Percentiles rank a stretch among this genome's conserved stretches.
Conservation (phyloP, 257 asterid species). For the Solanum ossicruentum region DNA sequence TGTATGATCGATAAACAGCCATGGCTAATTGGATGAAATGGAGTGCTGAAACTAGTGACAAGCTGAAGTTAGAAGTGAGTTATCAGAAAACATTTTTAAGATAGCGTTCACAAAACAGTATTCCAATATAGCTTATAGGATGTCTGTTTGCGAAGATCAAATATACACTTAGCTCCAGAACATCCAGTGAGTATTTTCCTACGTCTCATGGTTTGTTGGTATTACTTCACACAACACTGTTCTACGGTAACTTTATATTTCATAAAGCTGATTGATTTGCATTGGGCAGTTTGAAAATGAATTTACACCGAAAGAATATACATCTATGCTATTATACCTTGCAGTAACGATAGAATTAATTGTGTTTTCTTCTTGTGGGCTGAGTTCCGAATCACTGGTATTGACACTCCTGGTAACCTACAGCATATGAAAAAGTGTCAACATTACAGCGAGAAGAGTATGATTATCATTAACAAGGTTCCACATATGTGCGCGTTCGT, state of each 20-base stretch:
- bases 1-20: neutral
- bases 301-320: neutral
- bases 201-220: neutral
- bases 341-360: constrained; percentile 61
- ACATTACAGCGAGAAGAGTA: neutral
- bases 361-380: constrained; percentile 63
- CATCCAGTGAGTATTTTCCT: neutral
- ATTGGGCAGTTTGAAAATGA: neutral
- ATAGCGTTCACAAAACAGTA: neutral
- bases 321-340: constrained; percentile 23
- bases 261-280: neutral
- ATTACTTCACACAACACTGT: neutral
- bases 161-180: neutral
- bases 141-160: neutral
- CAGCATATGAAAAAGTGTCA: constrained; percentile 10
- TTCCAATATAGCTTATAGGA: neutral
- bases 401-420: constrained; percentile 68
- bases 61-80: neutral
- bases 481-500: neutral
- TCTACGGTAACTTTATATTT: neutral
- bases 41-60: neutral
- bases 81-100: neutral
- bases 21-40: neutral
- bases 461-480: neutral
- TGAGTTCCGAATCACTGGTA: constrained; percentile 34